Percentiles rank a stretch among this genome's conserved stretches.
These are phyloP conservation scores for Backusella australiensis DNA, from an alignment of 192 early-diverging fungal species.

Conservation along the genomic window DNA sequence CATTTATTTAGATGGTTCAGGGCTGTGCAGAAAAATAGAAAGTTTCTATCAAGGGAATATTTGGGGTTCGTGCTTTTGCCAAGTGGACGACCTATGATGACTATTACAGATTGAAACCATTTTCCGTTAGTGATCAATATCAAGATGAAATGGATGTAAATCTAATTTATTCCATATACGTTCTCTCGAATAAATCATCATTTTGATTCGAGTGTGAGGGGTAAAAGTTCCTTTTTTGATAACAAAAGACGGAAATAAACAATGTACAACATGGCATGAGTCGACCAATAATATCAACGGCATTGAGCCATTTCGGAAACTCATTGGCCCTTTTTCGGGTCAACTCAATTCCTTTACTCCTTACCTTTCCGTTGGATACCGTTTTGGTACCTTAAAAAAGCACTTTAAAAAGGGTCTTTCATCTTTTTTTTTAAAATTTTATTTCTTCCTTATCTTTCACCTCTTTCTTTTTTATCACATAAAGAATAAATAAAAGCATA, in stretches of 20 bases:
- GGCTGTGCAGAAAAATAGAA: no score
- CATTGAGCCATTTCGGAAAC: background rate
- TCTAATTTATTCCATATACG: background rate
- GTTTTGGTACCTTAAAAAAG: background rate
- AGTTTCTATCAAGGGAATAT: no score
- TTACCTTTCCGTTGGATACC: background rate
- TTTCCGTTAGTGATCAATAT: background rate
- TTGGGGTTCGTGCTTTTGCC: no score
- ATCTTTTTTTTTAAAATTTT: no score
- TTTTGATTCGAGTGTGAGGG: background rate
- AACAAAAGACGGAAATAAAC: background rate
- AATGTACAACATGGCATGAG: background rate
- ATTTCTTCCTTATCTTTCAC: background rate
- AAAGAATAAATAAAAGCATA: background rate
- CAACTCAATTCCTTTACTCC: background rate
- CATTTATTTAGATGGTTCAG: no score
- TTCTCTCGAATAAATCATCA: background rate
- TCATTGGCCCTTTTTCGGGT: constrained; percentile 3
- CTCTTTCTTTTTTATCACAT: background rate
- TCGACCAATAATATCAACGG: background rate
- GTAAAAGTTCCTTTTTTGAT: background rate
- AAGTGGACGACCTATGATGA: no score
- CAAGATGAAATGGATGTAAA: background rate
- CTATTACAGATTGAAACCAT: background rate
- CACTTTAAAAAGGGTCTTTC: background rate